Conservation (phyloP, 2,329 filamentous ascomycete species). For the Pyrenophora graminea region DNA sequence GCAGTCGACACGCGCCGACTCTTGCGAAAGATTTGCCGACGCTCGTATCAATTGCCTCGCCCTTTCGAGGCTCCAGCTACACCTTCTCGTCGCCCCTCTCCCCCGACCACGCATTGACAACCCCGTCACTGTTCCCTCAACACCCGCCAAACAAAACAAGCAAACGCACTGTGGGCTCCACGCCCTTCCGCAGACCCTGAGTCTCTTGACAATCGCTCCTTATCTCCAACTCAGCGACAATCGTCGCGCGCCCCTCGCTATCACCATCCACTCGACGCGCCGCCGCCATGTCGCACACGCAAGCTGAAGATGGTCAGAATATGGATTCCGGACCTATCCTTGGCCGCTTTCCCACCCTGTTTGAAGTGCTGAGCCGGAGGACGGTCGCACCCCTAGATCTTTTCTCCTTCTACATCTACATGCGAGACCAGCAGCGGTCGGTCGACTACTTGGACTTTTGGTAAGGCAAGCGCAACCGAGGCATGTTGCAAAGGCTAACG, state of each 20-base stretch:
- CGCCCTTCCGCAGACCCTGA: slow-evolving; percentile 21
- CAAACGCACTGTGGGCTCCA: slow-evolving; percentile 26
- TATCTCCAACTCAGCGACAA: slow-evolving; percentile 18
- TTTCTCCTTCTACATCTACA: slow-evolving; percentile 99
- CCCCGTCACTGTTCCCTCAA: slow-evolving; percentile 21
- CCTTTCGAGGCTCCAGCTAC: slow-evolving; percentile 1
- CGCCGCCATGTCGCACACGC: slow-evolving; percentile 31
- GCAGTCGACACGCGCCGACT: slow-evolving; percentile 25
- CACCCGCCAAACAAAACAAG: slow-evolving; percentile 12
- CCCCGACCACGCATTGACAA: not conserved
- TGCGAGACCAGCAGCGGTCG: slow-evolving; percentile 96
- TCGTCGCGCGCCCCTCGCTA: slow-evolving; percentile 25
- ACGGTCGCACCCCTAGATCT: slow-evolving; percentile 96
- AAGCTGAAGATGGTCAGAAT: slow-evolving; percentile 8
- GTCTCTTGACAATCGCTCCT: slow-evolving; percentile 29
- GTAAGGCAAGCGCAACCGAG: slow-evolving; percentile 56
- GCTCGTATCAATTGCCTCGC: slow-evolving; percentile 6
- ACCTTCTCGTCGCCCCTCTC: not conserved
- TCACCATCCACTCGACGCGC: slow-evolving; percentile 1
- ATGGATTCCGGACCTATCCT: slow-evolving; percentile 51
- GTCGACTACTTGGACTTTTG: slow-evolving; percentile 99
- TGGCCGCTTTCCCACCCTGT: slow-evolving; percentile 89
- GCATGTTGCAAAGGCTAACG: slow-evolving; percentile 26
- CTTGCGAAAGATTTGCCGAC: slow-evolving; percentile 10
- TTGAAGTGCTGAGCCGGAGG: slow-evolving; percentile 90